Base-by-base conservation (phyloP, 164 flowering plant genomes). In the Umbilicus rupestris region DNA sequence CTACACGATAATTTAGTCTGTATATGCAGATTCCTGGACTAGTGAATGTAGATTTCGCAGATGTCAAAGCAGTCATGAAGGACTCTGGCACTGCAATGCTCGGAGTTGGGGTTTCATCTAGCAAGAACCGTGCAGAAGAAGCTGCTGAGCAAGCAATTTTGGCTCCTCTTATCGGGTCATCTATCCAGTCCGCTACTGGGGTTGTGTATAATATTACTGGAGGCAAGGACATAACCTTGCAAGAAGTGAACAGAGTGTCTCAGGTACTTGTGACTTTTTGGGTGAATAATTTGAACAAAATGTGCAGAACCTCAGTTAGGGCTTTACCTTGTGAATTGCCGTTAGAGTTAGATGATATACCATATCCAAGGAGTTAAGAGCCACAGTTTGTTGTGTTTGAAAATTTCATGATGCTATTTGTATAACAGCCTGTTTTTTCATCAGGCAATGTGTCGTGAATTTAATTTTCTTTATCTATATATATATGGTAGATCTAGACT, bases 61-160 rank as follows among this genome's bases (percentile, higher is more conserved):
- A 95, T 81, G 97, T 95, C 35, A 90, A 87, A 77, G 99, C 97
- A 64, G 92, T 95, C 63, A 95, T 92, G 99, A 92, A 88, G 73
- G 87, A 95, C 74, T 95, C 97, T 37, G 99, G 99, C 63, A 95
- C 99, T 68, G 97, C 97, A 69, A 95, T 95, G 99, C 99, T 95
- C 70, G 97, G 99, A 42, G 97, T 95, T 44, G 99, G 97, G 28
- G 97, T 92, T 72, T 95, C 99, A 14, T 89, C 97, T 52, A 85
- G 97, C 83, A 92, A 95, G 78, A 95, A 95, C 74, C 97, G 97
- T 37, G 99, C 99, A 49, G 89, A 87, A 82, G 99, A 95, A 81
- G 97, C 97, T 63, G 99, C 99, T 41, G 96, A 92, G 75, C 97
- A 95, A 73, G 97, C 99, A 26, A 95, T 96, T 67, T 76, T 88